Conservation (phyloP, 768 basidiomycete genomes). For the Phylloporus scabripes region DNA sequence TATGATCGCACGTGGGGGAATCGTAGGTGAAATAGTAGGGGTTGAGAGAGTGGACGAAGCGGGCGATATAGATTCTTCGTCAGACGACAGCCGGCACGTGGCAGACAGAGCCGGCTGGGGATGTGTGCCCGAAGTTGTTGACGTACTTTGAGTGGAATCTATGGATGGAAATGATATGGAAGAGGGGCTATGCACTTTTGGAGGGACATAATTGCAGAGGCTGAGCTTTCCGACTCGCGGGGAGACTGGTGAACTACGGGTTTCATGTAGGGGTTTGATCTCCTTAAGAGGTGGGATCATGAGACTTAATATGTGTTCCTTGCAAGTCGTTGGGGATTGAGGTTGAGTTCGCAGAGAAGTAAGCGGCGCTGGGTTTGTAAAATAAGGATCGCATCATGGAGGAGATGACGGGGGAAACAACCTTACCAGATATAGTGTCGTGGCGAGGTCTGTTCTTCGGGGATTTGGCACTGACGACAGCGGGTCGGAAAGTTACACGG, state of each 20-base stretch:
- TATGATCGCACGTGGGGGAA: slow-evolving; percentile 20
- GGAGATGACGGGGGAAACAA: neutral
- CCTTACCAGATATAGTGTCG: slow-evolving; percentile 21
- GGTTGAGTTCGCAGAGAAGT: neutral
- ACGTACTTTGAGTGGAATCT: neutral
- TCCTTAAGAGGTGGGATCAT: slow-evolving; percentile 4
- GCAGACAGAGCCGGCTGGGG: neutral
- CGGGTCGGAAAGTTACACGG: slow-evolving; percentile 54
- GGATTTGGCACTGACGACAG: neutral
- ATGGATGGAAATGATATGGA: slow-evolving; percentile 1
- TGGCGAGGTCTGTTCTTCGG: slow-evolving; percentile 7
- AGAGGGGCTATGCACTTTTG: slow-evolving; percentile 7
- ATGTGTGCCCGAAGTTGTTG: neutral
- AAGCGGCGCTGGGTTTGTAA: slow-evolving; percentile 5
- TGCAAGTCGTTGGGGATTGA: slow-evolving; percentile 2
- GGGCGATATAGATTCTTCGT: slow-evolving; percentile 20
- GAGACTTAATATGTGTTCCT: slow-evolving; percentile 10
- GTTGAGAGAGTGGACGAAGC: slow-evolving; percentile 27
- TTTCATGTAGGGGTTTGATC: neutral
- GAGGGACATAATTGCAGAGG: slow-evolving; percentile 32
- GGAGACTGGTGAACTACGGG: neutral
- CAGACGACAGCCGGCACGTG: neutral
- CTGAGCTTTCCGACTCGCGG: slow-evolving; percentile 20
- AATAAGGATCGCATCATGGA: slow-evolving; percentile 1
- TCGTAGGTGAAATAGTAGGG: slow-evolving; percentile 19